A percentile compares a stretch with the other conserved stretches of the same genome.
phyloP scores from a whole-genome alignment of 2,329 filamentous ascomycete species.

The Dactylonectria estremocensis region DNA sequence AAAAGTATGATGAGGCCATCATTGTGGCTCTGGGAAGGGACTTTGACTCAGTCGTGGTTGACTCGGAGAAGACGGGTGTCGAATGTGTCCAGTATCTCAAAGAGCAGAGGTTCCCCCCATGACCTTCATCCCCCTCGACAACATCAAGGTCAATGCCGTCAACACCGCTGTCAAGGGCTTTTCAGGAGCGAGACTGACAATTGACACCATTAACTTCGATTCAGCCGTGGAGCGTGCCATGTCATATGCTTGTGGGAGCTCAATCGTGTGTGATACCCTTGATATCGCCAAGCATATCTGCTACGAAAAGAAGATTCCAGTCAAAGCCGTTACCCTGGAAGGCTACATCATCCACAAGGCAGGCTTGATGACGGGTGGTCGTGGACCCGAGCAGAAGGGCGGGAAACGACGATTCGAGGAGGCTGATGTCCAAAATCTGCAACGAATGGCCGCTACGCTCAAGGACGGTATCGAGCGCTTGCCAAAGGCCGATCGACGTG shows the following conservation, averaged over 20 bases:
- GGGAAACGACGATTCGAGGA: slow-evolving; percentile 90
- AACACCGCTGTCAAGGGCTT: slow-evolving; percentile 94
- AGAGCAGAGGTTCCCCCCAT: slow-evolving; percentile 88
- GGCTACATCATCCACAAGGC: slow-evolving; percentile 98
- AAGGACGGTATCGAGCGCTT: slow-evolving; percentile 84
- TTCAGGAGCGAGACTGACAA: slow-evolving; percentile 87
- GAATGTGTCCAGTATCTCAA: slow-evolving; percentile 97
- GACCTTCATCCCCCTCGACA: slow-evolving; percentile 96
- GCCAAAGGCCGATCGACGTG: slow-evolving; percentile 82
- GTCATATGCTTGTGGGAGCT: slow-evolving; percentile 94
- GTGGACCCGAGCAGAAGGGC: slow-evolving; percentile 81
- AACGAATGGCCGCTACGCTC: slow-evolving; percentile 81
- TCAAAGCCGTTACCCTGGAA: slow-evolving; percentile 94
- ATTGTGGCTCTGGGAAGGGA: slow-evolving; percentile 92
- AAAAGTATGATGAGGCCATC: slow-evolving; percentile 95
- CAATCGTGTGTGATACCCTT: slow-evolving; percentile 92
- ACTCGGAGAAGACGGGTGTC: slow-evolving; percentile 93
- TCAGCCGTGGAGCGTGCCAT: slow-evolving; percentile 90
- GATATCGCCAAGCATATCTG: slow-evolving; percentile 90
- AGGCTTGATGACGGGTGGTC: slow-evolving; percentile 96
- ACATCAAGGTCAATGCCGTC: slow-evolving; percentile 93
- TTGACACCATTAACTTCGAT: slow-evolving; percentile 97
- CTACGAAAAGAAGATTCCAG: slow-evolving; percentile 86
- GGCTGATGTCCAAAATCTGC: slow-evolving; percentile 88
- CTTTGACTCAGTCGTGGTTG: slow-evolving; percentile 95